Percentiles rank a stretch among this genome's conserved stretches.
Conservation (phyloP, 305 asterid genomes). For the Nicotiana rustica region DNA sequence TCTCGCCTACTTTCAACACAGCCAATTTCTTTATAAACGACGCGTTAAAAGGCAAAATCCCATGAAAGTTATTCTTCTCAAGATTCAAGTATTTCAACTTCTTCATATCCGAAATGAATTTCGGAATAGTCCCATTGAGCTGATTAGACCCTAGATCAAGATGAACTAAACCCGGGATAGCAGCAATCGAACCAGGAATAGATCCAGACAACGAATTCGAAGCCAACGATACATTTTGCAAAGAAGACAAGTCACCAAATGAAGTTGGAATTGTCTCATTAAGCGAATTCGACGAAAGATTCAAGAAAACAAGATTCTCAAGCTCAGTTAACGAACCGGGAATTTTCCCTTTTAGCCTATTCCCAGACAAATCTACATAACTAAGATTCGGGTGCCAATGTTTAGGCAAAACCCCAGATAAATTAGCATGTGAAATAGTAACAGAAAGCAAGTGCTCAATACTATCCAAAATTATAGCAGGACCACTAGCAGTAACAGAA, state of each 20-base stretch:
- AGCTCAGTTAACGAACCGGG: constrained; percentile 68
- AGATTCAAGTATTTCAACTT: constrained; percentile 77
- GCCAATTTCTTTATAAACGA: constrained; percentile 63
- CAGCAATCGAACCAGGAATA: constrained; percentile 72
- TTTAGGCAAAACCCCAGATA: constrained; percentile 70
- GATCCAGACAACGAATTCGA: constrained; percentile 71
- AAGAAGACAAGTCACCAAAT: constrained; percentile 68
- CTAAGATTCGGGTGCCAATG: constrained; percentile 75
- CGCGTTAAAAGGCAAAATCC: constrained; percentile 85
- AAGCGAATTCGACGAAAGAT: constrained; percentile 75
- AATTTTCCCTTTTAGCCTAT: constrained; percentile 68
- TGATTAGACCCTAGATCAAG: constrained; percentile 86
- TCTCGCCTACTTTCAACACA: constrained; percentile 74
- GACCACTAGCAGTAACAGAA: constrained; percentile 65
- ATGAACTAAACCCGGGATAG: constrained; percentile 63
- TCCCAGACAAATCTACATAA: constrained; percentile 69
- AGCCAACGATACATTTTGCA: constrained; percentile 67
- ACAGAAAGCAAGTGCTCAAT: constrained; percentile 58
- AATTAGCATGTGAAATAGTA: constrained; percentile 67
- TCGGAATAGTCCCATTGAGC: constrained; percentile 83
- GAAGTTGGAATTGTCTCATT: constrained; percentile 72
- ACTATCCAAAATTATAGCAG: constrained; percentile 53
- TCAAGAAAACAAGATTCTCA: constrained; percentile 61
- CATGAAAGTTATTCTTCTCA: constrained; percentile 74
- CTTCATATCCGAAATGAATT: constrained; percentile 71